phyloP scores from a whole-genome alignment of 352 stramenopile genomes.

The Peronospora destructor region DNA sequence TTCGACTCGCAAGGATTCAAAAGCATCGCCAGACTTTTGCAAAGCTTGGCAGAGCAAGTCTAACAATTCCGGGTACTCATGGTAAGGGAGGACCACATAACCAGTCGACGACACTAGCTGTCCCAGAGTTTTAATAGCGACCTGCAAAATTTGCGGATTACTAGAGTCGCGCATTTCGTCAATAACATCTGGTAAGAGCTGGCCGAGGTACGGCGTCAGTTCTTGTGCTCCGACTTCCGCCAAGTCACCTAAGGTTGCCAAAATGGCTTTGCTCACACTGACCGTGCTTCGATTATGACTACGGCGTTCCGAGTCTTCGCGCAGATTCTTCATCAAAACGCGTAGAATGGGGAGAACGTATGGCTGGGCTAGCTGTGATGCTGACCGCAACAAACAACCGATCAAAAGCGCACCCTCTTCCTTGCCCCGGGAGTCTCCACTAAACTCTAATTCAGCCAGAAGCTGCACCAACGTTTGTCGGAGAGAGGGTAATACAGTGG shows the following conservation, averaged over 20 bases:
- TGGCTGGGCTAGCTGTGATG: constrained; percentile 67
- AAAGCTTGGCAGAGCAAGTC: constrained; percentile 70
- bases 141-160: constrained; percentile 79
- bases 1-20: constrained; percentile 71
- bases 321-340: constrained; percentile 83
- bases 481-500: constrained; percentile 71
- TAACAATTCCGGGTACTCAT: constrained; percentile 79
- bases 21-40: constrained; percentile 75
- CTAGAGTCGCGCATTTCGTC: constrained; percentile 80
- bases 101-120: constrained; percentile 78
- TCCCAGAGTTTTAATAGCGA: constrained; percentile 80
- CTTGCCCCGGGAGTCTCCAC: constrained; percentile 69
- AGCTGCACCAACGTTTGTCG: constrained; percentile 81
- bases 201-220: constrained; percentile 74
- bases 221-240: constrained; percentile 72
- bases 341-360: constrained; percentile 83
- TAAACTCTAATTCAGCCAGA: constrained; percentile 83
- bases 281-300: constrained; percentile 70
- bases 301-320: constrained; percentile 65
- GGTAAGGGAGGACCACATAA: constrained; percentile 77
- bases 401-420: constrained; percentile 80
- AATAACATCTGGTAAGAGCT: constrained; percentile 82
- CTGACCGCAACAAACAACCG: constrained; percentile 71
- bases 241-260: constrained; percentile 76
- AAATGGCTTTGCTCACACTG: constrained; percentile 78